Base-by-base conservation (phyloP, 352 stramenopile species). In the Globisporangium cylindrosporum region DNA sequence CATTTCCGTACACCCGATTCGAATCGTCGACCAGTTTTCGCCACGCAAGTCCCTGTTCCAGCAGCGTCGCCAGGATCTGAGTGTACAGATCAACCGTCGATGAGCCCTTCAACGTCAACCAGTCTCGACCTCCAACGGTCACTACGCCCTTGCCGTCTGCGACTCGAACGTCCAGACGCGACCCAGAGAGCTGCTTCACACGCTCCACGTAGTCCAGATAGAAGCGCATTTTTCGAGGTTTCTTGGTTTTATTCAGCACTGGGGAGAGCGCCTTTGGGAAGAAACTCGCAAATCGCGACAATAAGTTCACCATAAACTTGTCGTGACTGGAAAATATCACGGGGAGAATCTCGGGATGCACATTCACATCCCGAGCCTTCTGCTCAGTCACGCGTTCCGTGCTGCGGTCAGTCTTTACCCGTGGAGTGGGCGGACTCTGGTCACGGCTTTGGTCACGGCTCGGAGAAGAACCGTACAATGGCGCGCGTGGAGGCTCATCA, bases 181-280 rank as follows among this genome's bases (percentile, higher is more conserved):
- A 48, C 25, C 80, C 72, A 25, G 74, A 86, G 7, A 81, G 59
- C 0, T 77, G 61, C 55, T 87, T 69, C 24, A 86, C 82, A 5
- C 82, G 75, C 63, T 89, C 66, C 14, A 77, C 71, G 43, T 91
- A 90, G 48, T 90, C 81, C 0, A 92, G 62, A 53, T 91, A 93
- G 58, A 82, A 93, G 24, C 77, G 81, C 70, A 91, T 79, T 56
- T 91, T 93, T 3, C 85, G 77, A 15, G 81, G 72, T 38, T 90
- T 92, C 62, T 86, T 92, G 20, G 80, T 91, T 38, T 82, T 73
- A 59, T 93, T 90, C 12, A 72, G 68, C 4, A 93, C 70, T 9
- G 85, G 79, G n/a, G 69, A 65, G 43, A 93, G 65, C 4, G 75
- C 65, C 7, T 76, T 48, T 0, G 82, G 84, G n/a, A 92, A 65